Evolutionary conservation across 2,329 filamentous ascomycete genomes (phyloP).

Genomic region (Aspergillus pseudotamarii): DNA sequence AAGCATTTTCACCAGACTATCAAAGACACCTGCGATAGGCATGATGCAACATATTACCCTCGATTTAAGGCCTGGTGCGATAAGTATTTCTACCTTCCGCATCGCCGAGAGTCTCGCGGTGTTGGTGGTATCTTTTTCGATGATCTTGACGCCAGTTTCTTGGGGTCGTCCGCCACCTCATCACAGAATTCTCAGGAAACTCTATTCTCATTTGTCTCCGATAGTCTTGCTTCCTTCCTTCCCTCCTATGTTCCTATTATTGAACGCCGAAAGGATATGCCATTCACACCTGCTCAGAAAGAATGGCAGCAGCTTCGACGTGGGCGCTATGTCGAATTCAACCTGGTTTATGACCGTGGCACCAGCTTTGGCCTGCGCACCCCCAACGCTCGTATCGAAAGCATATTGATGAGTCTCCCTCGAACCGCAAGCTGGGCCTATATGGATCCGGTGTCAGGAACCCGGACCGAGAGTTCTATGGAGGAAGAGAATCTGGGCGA

Average conservation of each 20-base stretch:
- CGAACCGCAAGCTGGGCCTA: slow-evolving; percentile 93
- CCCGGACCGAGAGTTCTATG: slow-evolving; percentile 53
- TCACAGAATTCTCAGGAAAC: slow-evolving; percentile 84
- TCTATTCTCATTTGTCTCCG: slow-evolving; percentile 85
- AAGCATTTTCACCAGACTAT: slow-evolving; percentile 95
- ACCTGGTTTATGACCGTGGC: slow-evolving; percentile 93
- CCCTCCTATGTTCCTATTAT: slow-evolving; percentile 91
- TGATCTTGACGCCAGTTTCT: slow-evolving; percentile 72
- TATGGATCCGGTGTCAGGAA: slow-evolving; percentile 69
- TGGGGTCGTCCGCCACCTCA: slow-evolving; percentile 40
- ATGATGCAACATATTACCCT: slow-evolving; percentile 89
- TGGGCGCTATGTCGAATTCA: slow-evolving; percentile 98
- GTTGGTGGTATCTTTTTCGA: slow-evolving; percentile 98
- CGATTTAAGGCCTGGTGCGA: slow-evolving; percentile 99
- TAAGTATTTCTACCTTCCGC: slow-evolving; percentile 93
- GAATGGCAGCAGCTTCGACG: slow-evolving; percentile 94
- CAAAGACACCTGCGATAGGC: slow-evolving; percentile 89
- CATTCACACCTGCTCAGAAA: slow-evolving; percentile 82
- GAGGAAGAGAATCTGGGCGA: slow-evolving; percentile 38
- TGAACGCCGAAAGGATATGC: slow-evolving; percentile 86
- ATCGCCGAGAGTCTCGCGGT: slow-evolving; percentile 82
- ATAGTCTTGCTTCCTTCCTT: slow-evolving; percentile 82
- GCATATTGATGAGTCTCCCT: slow-evolving; percentile 95
- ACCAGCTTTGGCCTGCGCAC: slow-evolving; percentile 94
- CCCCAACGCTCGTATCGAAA: slow-evolving; percentile 88